A percentile compares a stretch with the other conserved stretches of the same genome.
phyloP scores from a whole-genome alignment of 2,329 filamentous ascomycete genomes.

The Colletotrichum siamense region DNA sequence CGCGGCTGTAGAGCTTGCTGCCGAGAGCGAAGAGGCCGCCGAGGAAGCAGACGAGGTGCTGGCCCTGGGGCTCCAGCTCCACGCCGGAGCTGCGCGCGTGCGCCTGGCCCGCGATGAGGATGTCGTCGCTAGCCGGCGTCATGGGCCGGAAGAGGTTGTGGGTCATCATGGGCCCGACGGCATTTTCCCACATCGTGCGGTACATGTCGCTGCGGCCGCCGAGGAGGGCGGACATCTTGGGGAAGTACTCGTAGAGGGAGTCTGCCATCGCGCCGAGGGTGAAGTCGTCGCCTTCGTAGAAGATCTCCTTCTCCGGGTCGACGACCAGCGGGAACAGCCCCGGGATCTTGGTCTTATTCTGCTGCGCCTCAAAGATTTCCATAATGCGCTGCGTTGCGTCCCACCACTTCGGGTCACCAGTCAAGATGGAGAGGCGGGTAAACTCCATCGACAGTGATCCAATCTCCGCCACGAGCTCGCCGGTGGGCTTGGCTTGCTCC shows the following conservation, averaged over 20 bases:
- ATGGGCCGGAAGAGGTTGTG: conserved; percentile 75
- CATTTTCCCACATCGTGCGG: conserved; percentile 65
- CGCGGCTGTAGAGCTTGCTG: conserved; percentile 61
- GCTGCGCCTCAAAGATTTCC: conserved; percentile 69
- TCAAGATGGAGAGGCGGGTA: conserved; percentile 74
- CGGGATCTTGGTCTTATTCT: conserved; percentile 73
- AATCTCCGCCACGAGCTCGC: conserved; percentile 61
- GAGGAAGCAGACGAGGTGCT: conserved; percentile 74
- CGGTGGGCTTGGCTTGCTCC: background rate
- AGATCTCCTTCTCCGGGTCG: conserved; percentile 59
- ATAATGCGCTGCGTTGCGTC: conserved; percentile 79
- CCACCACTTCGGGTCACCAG: conserved; percentile 73
- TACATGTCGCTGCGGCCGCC: conserved; percentile 68
- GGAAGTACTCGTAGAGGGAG: conserved; percentile 65
- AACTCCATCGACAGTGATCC: conserved; percentile 75
- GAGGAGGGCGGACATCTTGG: conserved; percentile 69
- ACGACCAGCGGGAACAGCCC: conserved; percentile 77
- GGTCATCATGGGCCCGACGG: conserved; percentile 64
- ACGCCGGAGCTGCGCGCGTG: conserved; percentile 42
- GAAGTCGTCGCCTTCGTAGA: conserved; percentile 44
- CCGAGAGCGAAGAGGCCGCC: conserved; percentile 75
- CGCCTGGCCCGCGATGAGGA: conserved; percentile 63
- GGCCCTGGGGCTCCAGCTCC: conserved; percentile 45
- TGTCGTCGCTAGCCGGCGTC: conserved; percentile 63
- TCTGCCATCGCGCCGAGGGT: conserved; percentile 61